Base-by-base conservation (phyloP, 352 stramenopile genomes). In the Phytopythium ostracodes region DNA sequence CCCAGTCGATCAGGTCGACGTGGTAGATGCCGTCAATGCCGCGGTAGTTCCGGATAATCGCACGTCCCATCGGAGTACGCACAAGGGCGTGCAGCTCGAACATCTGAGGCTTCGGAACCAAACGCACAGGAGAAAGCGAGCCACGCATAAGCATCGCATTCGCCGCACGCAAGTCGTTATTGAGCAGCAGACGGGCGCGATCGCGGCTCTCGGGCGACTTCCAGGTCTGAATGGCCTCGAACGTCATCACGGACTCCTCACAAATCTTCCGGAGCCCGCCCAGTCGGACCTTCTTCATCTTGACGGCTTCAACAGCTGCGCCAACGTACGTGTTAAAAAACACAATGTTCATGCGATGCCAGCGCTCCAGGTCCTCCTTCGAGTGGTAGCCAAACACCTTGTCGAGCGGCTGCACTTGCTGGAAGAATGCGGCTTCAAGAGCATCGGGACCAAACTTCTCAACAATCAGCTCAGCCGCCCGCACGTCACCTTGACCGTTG, bases 401-500 rank as follows among this genome's bases (percentile, higher is more conserved):
- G 55, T 94, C 85, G 9, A 94, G 66, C 1, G 87, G 88, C 64
- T 95, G 86, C 33, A 98, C 89, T 18, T 88, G 71, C 25, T 98
- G 92, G 64, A 98, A 96, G 70, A 97, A 98, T 0, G 66, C 81
- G 0, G 80, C 84, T 51, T 96, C 87, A 10, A 97, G 56, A 0
- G 77, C 84, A 35, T 70, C 71, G 22, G 70, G 61, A 11, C 76
- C 83, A 60, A 84, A 93, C 58, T 86, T 84, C 35, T 96, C 81
- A 20, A 86, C 68, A 42, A 96, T 97, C 52, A 98, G 67, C 63
- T 98, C 89, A 0, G 92, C 92, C 5, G 93, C 89, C n/a, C 89
- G 83, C 12, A 98, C 84, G 44, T 98, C 93, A 27, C 86, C 91
- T 76, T 98, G 93, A 15, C 91, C 97, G 63, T 99, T 99, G 78